These are phyloP conservation scores for Euphorbia celastroides DNA, from an alignment of 441 rosid genomes.

Conservation along the genomic window DNA sequence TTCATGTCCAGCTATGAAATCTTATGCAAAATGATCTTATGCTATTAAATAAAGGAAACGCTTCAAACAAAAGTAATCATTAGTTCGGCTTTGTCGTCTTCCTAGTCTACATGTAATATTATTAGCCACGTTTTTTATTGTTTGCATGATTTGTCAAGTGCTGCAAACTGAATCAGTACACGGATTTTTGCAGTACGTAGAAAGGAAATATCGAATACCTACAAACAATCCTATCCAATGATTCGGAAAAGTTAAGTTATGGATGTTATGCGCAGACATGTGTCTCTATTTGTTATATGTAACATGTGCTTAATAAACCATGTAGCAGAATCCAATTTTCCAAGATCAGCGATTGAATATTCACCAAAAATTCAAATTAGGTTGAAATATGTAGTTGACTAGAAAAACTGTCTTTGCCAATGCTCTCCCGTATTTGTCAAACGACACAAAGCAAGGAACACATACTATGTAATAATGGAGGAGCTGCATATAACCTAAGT, in stretches of 20 bases:
- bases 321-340: background rate
- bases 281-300: background rate
- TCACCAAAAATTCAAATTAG: background rate
- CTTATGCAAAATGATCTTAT: background rate
- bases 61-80: background rate
- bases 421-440: too few relatives aligned
- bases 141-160: background rate
- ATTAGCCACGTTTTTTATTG: background rate
- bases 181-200: too few relatives aligned
- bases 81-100: background rate
- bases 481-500: conserved; percentile 43
- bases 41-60: background rate
- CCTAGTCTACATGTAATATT: background rate
- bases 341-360: background rate
- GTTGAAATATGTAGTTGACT: background rate
- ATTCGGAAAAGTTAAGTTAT: background rate
- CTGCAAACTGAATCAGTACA: background rate
- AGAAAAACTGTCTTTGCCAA: too few relatives aligned
- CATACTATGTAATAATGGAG: too few relatives aligned
- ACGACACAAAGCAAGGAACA: too few relatives aligned
- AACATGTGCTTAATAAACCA: background rate
- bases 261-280: background rate
- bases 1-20: background rate
- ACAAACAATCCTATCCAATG: background rate
- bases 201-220: background rate